Evolutionary conservation across 75 land plant species (phyloP), one percentile per base, ranked within the genome.

Genomic region (Pinus taeda): DNA sequence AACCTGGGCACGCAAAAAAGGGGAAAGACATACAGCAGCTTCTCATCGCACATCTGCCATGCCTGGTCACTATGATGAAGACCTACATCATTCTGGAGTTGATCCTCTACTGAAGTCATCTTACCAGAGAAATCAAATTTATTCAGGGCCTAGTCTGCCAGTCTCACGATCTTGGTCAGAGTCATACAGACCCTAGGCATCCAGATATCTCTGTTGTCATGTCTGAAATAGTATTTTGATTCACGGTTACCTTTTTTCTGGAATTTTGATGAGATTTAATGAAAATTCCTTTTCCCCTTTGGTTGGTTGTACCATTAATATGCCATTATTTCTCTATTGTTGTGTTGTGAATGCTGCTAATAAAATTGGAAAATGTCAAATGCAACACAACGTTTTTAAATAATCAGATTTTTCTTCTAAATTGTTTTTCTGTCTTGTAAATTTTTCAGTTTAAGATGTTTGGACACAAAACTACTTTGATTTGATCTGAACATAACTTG

Each of bases 1-100:
- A 53, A 86, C 87, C 17, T 86, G 88, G 88, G 88, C 87, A 30
- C 85, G 85, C 3, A 66, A 74, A 55, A 74, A 78, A 62, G 75
- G 74, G 7, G 87, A 85, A 39, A 64, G 74, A 55, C 57, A 56
- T 73, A 20, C 37, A 73, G 9, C n/a, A n/a, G 22, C 71, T 69
- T 21, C 45, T 37, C 71, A 53, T 42, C 71, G 71, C 53, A 69
- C 42, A 69, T n/a, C 12, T 18, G 9, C 71, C 20, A 69, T 53
- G 5, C 6, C 20, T 18, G 6, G 20, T 69, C 22, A 69, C 53
- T n/a, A 39, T 3, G 11, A 69, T 42, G 53, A 69, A 69, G 71
- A 69, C 53, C n/a, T n/a, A 9, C 22, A 22, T 0, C 45, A 39
- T 69, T 69, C 71, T 69, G 71, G 18, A 39, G 71, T 22, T 69